A percentile compares a stretch with the other conserved stretches of the same genome.
These are phyloP conservation scores for Cercophora sp. DNA, from an alignment of 495 filamentous ascomycete genomes.

Conservation along the genomic window DNA sequence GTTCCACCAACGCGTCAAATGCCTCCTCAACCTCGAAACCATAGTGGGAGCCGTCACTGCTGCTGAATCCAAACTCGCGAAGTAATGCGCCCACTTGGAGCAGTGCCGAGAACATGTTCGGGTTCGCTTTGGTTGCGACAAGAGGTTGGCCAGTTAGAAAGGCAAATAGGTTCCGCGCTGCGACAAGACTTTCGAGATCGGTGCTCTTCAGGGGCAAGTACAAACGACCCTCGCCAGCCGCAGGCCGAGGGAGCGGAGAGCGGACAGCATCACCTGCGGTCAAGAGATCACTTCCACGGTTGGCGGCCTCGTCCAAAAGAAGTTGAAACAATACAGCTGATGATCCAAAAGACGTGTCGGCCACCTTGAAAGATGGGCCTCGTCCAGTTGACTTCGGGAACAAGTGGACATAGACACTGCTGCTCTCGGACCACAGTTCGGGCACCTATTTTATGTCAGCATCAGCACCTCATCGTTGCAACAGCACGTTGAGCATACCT, in stretches of 20 bases:
- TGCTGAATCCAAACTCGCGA: conserved; percentile 71
- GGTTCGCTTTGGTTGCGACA: conserved; percentile 65
- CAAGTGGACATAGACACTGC: conserved; percentile 80
- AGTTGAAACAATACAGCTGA: conserved; percentile 66
- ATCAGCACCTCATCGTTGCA: neutral
- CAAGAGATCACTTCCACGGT: conserved; percentile 36
- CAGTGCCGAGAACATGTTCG: conserved; percentile 70
- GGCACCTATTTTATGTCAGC: conserved; percentile 51
- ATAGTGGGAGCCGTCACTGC: conserved; percentile 74
- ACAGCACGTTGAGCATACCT: too few relatives aligned
- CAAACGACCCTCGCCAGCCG: conserved; percentile 57
- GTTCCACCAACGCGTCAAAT: conserved; percentile 72
- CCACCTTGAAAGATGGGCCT: conserved; percentile 73
- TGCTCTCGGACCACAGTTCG: conserved; percentile 84
- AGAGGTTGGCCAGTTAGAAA: conserved; percentile 78
- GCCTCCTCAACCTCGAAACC: conserved; percentile 70
- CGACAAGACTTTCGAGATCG: conserved; percentile 65
- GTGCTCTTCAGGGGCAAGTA: conserved; percentile 54
- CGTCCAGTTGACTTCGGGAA: conserved; percentile 62
- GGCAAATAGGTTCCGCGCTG: conserved; percentile 86
- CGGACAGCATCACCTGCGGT: conserved; percentile 40
- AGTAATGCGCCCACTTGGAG: conserved; percentile 66
- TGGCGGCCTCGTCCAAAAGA: conserved; percentile 55
- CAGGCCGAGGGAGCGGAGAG: conserved; percentile 26
- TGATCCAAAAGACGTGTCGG: conserved; percentile 65